These are phyloP conservation scores for Extremus antarcticus DNA, from an alignment of 495 filamentous ascomycete species.

Conservation along the genomic window DNA sequence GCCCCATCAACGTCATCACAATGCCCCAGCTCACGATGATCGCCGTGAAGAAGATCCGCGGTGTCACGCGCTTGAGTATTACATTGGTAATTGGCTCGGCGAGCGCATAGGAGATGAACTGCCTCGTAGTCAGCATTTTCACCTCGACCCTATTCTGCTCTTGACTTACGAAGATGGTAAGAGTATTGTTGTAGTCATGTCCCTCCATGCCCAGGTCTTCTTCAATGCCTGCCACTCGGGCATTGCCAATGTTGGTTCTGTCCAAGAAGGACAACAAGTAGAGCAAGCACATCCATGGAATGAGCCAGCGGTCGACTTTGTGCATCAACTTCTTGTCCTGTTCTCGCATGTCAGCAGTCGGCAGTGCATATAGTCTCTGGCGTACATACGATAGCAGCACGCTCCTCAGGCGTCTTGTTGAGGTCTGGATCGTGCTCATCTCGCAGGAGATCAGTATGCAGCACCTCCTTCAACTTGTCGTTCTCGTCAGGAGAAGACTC, in stretches of 20 bases:
- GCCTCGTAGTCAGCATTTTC: conserved; percentile 30
- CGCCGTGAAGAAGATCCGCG: conserved; percentile 35
- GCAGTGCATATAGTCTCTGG: neutral
- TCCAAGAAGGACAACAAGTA: conserved; percentile 82
- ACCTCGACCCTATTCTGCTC: no score
- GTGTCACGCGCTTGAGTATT: conserved; percentile 54
- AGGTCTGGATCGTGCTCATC: neutral
- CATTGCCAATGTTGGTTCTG: conserved; percentile 54
- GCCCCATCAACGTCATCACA: conserved; percentile 78
- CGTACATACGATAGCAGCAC: neutral
- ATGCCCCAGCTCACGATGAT: conserved; percentile 60
- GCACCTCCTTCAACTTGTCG: neutral
- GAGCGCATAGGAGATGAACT: conserved; percentile 76
- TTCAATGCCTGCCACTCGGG: conserved; percentile 42
- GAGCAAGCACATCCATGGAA: conserved; percentile 54
- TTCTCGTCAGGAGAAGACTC: neutral
- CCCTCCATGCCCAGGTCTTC: conserved; percentile 25
- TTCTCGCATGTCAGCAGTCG: neutral
- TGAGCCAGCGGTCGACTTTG: conserved; percentile 3
- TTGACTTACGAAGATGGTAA: conserved; percentile 22
- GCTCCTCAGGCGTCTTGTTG: neutral
- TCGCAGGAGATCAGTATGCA: neutral
- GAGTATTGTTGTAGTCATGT: conserved; percentile 25
- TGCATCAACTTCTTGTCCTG: neutral
- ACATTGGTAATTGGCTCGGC: conserved; percentile 85